A percentile compares a stretch with the other conserved stretches of the same genome.
Evolutionary conservation across 2,329 filamentous ascomycete genomes (phyloP).

Genomic region (Paecilomyces sp.): DNA sequence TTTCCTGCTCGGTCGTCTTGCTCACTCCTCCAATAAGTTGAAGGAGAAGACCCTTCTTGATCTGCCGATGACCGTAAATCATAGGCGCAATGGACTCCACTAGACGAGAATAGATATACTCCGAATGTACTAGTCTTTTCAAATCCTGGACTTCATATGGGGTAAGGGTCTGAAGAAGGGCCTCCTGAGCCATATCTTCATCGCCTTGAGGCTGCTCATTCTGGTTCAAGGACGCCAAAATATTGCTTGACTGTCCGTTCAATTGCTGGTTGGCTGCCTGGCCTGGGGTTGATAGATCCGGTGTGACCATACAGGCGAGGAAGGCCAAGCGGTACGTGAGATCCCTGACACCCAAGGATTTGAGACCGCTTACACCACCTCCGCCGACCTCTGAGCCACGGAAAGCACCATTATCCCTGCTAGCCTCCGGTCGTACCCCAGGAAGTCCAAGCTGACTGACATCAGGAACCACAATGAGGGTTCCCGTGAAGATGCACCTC

Average conservation of each 20-base stretch:
- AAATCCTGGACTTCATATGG: constrained; percentile 84
- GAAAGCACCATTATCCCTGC: constrained; percentile 71
- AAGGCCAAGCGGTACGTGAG: constrained; percentile 95
- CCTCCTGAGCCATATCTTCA: constrained; percentile 80
- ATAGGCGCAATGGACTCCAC: constrained; percentile 93
- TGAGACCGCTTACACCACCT: constrained; percentile 78
- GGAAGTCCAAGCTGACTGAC: constrained; percentile 91
- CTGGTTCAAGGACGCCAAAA: constrained; percentile 76
- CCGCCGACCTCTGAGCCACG: constrained; percentile 76
- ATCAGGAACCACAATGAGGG: constrained; percentile 92
- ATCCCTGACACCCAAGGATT: constrained; percentile 88
- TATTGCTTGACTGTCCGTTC: constrained; percentile 71
- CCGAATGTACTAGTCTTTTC: constrained; percentile 85
- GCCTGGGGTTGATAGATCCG: constrained; percentile 75
- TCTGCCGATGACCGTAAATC: constrained; percentile 94
- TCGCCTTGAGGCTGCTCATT: constrained; percentile 61
- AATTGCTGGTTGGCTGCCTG: constrained; percentile 62
- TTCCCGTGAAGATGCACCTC: constrained; percentile 96
- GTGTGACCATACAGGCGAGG: constrained; percentile 90
- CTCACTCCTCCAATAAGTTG: constrained; percentile 94
- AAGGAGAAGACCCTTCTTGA: constrained; percentile 92
- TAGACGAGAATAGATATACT: constrained; percentile 87
- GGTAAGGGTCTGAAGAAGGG: constrained; percentile 79
- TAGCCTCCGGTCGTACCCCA: constrained; percentile 72
- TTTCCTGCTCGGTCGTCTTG: constrained; percentile 77